Conservation (phyloP, 78 protist species). For the Neovahlkampfia damariscottae region DNA sequence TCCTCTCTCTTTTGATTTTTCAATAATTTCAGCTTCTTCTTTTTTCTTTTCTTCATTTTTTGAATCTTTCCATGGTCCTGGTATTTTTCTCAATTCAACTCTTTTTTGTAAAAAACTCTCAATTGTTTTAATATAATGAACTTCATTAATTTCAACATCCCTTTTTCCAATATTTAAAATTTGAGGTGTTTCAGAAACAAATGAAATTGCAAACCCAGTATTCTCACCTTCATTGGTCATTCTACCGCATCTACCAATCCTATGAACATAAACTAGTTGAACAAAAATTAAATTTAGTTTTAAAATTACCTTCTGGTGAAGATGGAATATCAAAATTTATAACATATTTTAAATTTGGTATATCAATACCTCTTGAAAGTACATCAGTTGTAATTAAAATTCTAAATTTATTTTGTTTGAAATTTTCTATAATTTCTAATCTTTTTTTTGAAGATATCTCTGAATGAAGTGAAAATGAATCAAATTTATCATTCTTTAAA, state of each 20-base stretch:
- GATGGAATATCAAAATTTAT: neutral
- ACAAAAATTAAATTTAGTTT: too few relatives aligned
- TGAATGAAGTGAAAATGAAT: neutral
- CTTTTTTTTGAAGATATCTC: neutral
- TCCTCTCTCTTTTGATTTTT: neutral
- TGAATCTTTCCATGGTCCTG: neutral
- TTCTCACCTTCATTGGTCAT: too few relatives aligned
- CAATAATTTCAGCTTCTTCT: too few relatives aligned
- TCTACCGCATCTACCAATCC: neutral
- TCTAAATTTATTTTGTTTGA: neutral
- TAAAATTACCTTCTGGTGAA: too few relatives aligned
- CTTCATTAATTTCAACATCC: neutral
- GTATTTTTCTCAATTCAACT: neutral
- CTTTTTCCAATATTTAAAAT: neutral
- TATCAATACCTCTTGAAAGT: neutral
- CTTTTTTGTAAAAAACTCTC: neutral
- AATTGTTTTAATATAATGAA: neutral
- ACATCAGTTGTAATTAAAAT: neutral
- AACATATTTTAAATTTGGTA: neutral
- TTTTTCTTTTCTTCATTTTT: too few relatives aligned
- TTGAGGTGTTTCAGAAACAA: neutral
- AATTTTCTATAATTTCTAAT: neutral
- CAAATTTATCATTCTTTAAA: neutral
- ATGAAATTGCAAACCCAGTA: neutral
- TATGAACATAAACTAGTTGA: neutral